phyloP scores from a whole-genome alignment of 2,329 filamentous ascomycete species.

The Pseudogymnoascus sp. region DNA sequence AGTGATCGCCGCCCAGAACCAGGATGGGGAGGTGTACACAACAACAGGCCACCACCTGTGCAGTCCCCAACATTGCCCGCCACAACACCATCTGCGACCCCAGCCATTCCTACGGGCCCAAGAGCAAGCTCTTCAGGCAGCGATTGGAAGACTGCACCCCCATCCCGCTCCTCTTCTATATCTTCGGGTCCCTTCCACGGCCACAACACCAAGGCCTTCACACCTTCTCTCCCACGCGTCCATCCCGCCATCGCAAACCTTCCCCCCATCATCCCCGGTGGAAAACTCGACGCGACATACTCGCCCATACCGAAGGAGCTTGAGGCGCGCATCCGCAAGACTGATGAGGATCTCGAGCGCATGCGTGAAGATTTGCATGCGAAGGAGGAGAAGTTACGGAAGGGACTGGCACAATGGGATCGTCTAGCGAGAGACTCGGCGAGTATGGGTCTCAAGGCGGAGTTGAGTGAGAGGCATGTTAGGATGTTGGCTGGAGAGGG shows the following conservation, averaged over 20 bases:
- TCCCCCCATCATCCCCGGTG: slow-evolving; percentile 25
- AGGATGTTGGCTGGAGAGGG: slow-evolving; percentile 28
- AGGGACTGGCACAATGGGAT: slow-evolving; percentile 26
- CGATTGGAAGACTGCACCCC: slow-evolving; percentile 23
- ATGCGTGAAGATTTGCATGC: slow-evolving; percentile 23
- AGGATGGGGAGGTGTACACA: slow-evolving; percentile 22
- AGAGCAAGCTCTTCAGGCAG: slow-evolving; percentile 19
- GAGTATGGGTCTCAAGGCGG: slow-evolving; percentile 23
- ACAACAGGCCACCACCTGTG: slow-evolving; percentile 19
- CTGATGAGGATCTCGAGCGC: slow-evolving; percentile 26
- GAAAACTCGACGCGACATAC: slow-evolving; percentile 25
- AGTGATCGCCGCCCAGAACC: slow-evolving; percentile 24
- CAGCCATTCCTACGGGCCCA: slow-evolving; percentile 22
- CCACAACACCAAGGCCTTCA: slow-evolving; percentile 11
- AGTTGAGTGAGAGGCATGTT: slow-evolving; percentile 28
- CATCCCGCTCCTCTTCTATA: slow-evolving; percentile 22
- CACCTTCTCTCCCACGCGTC: slow-evolving; percentile 16
- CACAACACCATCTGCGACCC: slow-evolving; percentile 14
- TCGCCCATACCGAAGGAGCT: slow-evolving; percentile 19
- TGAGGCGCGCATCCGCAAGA: slow-evolving; percentile 23
- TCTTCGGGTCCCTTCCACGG: slow-evolving; percentile 20
- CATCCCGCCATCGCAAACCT: slow-evolving; percentile 28
- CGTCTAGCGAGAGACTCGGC: slow-evolving; percentile 23
- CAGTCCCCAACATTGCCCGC: slow-evolving; percentile 22
- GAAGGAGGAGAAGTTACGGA: slow-evolving; percentile 26